Percentiles rank a stretch among this genome's conserved stretches.
These are phyloP conservation scores for Aspergillus sp. DNA, from an alignment of 2,329 filamentous ascomycete genomes.

Conservation along the genomic window DNA sequence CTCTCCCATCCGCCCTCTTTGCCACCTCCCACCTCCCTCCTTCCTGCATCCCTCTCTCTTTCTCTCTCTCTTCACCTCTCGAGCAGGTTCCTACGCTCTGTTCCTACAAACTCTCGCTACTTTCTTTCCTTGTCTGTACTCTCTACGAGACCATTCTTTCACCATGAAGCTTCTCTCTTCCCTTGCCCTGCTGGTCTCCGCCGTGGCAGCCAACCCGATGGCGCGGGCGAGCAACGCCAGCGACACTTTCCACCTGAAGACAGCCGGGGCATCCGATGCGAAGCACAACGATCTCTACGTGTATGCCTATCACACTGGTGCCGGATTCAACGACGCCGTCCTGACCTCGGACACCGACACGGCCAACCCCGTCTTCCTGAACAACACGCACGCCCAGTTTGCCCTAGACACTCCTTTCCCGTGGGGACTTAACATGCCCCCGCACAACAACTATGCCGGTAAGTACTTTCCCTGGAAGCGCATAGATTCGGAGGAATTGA, in stretches of 20 bases:
- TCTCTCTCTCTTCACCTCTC: not conserved
- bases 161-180: conserved; percentile 31
- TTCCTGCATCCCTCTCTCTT: not conserved
- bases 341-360: conserved; percentile 23
- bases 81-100: not conserved
- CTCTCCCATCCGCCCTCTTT: not conserved
- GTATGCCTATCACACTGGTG: conserved; percentile 41
- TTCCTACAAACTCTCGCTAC: conserved; percentile 3
- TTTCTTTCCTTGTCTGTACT: not conserved
- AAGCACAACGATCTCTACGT: conserved; percentile 39
- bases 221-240: conserved; percentile 17
- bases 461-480: conserved; percentile 16
- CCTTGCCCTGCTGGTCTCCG: conserved; percentile 29
- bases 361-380: conserved; percentile 31
- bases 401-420: conserved; percentile 28
- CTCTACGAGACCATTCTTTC: conserved; percentile 1
- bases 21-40: not conserved
- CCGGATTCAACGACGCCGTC: conserved; percentile 40
- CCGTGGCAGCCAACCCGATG: conserved; percentile 26
- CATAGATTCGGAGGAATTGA: not conserved
- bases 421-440: conserved; percentile 32
- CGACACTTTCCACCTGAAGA: conserved; percentile 36
- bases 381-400: conserved; percentile 33
- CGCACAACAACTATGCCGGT: conserved; percentile 36
- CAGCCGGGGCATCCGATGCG: conserved; percentile 23